A percentile compares a stretch with the other conserved stretches of the same genome.
Evolutionary conservation across 768 basidiomycete genomes (phyloP).

Genomic region (Trametes cingulata): DNA sequence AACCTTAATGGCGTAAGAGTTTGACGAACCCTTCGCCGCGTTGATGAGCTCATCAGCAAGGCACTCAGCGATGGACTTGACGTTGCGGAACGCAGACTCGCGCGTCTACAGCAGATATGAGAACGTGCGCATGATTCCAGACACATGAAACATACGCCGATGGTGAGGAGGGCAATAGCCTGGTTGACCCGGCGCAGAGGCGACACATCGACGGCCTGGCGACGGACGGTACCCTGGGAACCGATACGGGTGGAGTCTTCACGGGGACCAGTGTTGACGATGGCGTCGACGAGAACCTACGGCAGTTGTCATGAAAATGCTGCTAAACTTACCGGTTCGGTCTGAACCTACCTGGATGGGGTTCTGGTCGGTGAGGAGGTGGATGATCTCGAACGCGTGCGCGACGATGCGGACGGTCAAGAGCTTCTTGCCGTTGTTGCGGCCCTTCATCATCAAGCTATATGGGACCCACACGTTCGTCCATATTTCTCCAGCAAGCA

Average conservation of each 20-base stretch:
- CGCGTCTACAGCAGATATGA: conserved; percentile 67
- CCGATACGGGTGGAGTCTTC: conserved; percentile 99
- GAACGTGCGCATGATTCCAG: neutral
- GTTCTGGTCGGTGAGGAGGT: conserved; percentile 99
- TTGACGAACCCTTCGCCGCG: conserved; percentile 99
- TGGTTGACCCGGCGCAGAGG: conserved; percentile 98
- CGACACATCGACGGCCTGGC: conserved; percentile 99
- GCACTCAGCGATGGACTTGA: conserved; percentile 99
- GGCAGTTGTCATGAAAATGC: neutral
- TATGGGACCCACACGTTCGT: neutral
- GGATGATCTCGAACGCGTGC: conserved; percentile 99
- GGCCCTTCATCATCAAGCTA: conserved; percentile 99
- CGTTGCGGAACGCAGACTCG: conserved; percentile 99
- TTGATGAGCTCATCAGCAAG: conserved; percentile 99
- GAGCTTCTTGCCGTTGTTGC: conserved; percentile 99
- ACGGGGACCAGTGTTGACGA: conserved; percentile 99
- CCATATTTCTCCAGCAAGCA: neutral
- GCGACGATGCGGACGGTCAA: conserved; percentile 98
- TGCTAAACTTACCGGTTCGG: neutral
- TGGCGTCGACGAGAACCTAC: conserved; percentile 97
- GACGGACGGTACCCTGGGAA: conserved; percentile 98
- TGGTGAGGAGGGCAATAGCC: conserved; percentile 91
- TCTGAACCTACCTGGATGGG: conserved; percentile 82
- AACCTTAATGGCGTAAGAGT: conserved; percentile 99
- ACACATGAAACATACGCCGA: conserved; percentile 67